Evolutionary conservation across 352 stramenopile genomes (phyloP), one percentile per base, ranked within the genome.

Genomic region (Globisporangium sylvaticum): DNA sequence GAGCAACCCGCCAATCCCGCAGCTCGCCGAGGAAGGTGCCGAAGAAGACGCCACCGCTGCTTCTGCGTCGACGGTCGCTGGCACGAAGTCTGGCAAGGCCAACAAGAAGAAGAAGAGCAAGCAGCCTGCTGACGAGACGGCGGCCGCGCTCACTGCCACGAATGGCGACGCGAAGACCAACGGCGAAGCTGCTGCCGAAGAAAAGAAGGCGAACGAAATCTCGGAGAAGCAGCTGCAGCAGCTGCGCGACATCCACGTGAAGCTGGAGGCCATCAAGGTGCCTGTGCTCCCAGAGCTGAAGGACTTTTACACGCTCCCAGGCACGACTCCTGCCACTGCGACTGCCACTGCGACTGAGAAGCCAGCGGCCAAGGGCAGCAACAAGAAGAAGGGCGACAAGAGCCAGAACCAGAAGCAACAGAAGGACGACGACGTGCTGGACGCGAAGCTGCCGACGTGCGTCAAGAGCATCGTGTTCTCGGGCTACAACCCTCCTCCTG

Each of bases 401-500:
- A 60, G 4, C 54, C 70, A 77, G 57, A 64, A 58, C 50, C 69
- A 72, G 18, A 75, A 80, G 60, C 73, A 78, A 37, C 73, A 78
- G 39, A 69, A 77, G 12, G 67, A 80, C 37, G 74, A 87, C 54
- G 62, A 71, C 20, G 55, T 79, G 60, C 62, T 75, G 42, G 73
- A 87, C 22, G 76, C 83, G 46, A 91, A 85, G 66, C 76, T 95
- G 25, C 89, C 87, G n/a, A 68, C 77, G 56, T 98, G 91, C 74
- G 59, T 97, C 52, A 88, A 95, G 71, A 95, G 88, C 72, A 96
- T 98, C 66, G 78, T 91, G 46, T 94, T 97, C 64, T 97, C 90
- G 66, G 94, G 93, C 53, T 98, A 97, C 80, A 98, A 98, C 78
- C 92, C 95, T 37, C 95, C 95, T n/a, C 96, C 97, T 29, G 76